Evolutionary conservation across 2,329 filamentous ascomycete genomes (phyloP).

Genomic region (Sphaerulina musiva): DNA sequence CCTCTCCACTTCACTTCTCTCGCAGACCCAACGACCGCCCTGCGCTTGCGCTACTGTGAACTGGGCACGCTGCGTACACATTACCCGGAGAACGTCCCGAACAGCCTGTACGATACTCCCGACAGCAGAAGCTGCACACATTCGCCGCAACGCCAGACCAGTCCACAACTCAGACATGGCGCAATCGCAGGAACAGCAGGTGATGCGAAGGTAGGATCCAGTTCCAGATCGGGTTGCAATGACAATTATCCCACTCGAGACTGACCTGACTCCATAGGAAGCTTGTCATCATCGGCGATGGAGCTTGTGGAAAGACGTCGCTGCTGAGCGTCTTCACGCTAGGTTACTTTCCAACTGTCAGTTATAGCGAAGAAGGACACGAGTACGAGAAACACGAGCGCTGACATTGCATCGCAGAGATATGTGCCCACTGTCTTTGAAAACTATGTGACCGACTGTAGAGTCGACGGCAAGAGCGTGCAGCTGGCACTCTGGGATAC

Average conservation of each 20-base stretch:
- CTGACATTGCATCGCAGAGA: constrained; percentile 26
- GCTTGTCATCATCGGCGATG: constrained; percentile 92
- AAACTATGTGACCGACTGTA: constrained; percentile 98
- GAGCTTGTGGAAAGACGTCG: constrained; percentile 97
- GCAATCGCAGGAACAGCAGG: constrained; percentile 33
- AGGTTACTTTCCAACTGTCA: constrained; percentile 93
- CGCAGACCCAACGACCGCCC: too few species aligned
- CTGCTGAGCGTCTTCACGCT: constrained; percentile 94
- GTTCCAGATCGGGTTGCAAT: neutral
- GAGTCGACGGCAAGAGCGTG: constrained; percentile 97
- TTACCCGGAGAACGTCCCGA: too few species aligned
- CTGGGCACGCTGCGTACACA: too few species aligned
- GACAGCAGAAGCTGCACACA: too few species aligned
- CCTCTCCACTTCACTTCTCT: too few species aligned
- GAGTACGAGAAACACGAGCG: neutral
- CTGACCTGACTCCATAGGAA: constrained; percentile 55
- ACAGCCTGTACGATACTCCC: too few species aligned
- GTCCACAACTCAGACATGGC: constrained; percentile 27
- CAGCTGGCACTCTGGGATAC: constrained; percentile 98
- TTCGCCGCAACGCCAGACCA: neutral
- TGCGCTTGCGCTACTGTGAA: too few species aligned
- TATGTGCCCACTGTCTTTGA: constrained; percentile 92
- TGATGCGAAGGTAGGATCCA: constrained; percentile 34
- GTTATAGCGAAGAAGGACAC: constrained; percentile 40
- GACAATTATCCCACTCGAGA: constrained; percentile 3